Percentiles rank a stretch among this genome's conserved stretches.
Conservation (phyloP, 225 moss, liverwort and hornwort species). For the Physcomitrellopsis africana region DNA sequence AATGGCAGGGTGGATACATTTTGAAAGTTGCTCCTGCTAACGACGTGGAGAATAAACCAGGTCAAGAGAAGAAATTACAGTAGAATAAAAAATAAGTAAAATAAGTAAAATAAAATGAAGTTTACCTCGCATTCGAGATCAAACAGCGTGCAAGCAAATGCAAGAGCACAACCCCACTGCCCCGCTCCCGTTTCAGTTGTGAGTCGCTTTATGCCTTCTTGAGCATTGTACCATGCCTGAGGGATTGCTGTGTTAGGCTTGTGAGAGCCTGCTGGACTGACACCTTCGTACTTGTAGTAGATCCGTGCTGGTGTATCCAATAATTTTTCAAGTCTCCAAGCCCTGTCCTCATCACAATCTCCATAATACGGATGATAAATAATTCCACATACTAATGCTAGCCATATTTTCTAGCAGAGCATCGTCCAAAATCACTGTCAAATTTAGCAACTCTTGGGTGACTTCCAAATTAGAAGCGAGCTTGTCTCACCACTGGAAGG, state of each 20-base stretch:
- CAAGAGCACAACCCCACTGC: conserved; percentile 63
- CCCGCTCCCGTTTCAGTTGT: conserved; percentile 62
- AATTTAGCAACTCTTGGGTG: background rate
- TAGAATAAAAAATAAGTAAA: background rate
- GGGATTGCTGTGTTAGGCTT: conserved; percentile 59
- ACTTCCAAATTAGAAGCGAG: background rate
- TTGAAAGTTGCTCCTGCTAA: background rate
- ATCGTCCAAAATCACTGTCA: background rate
- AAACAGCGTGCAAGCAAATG: conserved; percentile 59
- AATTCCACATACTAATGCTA: conserved; percentile 1
- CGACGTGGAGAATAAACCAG: background rate
- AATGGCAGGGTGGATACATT: background rate
- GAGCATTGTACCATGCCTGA: conserved; percentile 63
- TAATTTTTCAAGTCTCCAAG: conserved; percentile 50
- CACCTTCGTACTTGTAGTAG: conserved; percentile 61
- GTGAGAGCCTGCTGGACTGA: conserved; percentile 56
- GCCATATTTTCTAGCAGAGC: background rate
- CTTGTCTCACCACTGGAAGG: background rate
- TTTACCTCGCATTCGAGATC: conserved; percentile 55
- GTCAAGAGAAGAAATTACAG: background rate
- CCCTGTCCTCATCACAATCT: conserved; percentile 43
- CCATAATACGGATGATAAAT: conserved; percentile 13
- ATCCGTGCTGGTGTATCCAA: conserved; percentile 58
- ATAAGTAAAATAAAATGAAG: background rate
- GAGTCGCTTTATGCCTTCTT: conserved; percentile 57